Percentiles rank a stretch among this genome's conserved stretches.
Evolutionary conservation across 768 basidiomycete genomes (phyloP).

Genomic region (Suillus weaverae): DNA sequence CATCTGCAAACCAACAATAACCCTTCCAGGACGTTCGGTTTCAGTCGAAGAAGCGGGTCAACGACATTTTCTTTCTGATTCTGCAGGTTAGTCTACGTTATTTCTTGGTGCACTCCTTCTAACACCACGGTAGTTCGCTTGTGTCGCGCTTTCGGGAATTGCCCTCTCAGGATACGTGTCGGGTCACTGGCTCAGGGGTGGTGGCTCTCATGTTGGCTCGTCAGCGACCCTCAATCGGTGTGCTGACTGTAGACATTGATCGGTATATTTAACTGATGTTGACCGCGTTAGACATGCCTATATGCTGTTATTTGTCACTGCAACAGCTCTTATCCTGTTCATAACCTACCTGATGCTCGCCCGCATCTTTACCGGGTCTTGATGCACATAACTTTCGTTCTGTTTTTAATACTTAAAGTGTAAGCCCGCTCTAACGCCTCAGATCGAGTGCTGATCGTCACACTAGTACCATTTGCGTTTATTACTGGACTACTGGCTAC

Average conservation of each 20-base stretch:
- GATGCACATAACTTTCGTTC: constrained; percentile 73
- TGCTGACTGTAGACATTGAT: constrained; percentile 17
- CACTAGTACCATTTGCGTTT: constrained; percentile 66
- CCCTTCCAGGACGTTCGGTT: constrained; percentile 65
- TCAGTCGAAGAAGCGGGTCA: constrained; percentile 65
- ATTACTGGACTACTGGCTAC: constrained; percentile 72
- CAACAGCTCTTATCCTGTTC: constrained; percentile 65
- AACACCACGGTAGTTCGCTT: constrained; percentile 49
- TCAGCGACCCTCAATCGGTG: constrained; percentile 66
- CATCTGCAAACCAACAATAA: constrained; percentile 42
- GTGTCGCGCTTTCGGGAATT: constrained; percentile 65
- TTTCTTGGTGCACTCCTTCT: background rate
- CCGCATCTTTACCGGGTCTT: constrained; percentile 72
- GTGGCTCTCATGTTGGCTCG: constrained; percentile 50
- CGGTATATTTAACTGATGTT: background rate
- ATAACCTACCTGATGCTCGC: constrained; percentile 66
- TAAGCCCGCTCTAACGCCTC: constrained; percentile 32
- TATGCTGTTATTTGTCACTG: constrained; percentile 74
- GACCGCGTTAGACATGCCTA: constrained; percentile 56
- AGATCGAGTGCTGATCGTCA: constrained; percentile 2
- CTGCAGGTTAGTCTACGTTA: constrained; percentile 47
- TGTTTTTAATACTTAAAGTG: constrained; percentile 66
- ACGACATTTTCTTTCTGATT: constrained; percentile 74
- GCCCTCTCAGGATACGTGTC: constrained; percentile 62
- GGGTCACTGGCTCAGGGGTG: constrained; percentile 69